A percentile compares a stretch with the other conserved stretches of the same genome.
These are phyloP conservation scores for Fusarium longipes DNA, from an alignment of 2,329 filamentous ascomycete genomes.

Conservation along the genomic window DNA sequence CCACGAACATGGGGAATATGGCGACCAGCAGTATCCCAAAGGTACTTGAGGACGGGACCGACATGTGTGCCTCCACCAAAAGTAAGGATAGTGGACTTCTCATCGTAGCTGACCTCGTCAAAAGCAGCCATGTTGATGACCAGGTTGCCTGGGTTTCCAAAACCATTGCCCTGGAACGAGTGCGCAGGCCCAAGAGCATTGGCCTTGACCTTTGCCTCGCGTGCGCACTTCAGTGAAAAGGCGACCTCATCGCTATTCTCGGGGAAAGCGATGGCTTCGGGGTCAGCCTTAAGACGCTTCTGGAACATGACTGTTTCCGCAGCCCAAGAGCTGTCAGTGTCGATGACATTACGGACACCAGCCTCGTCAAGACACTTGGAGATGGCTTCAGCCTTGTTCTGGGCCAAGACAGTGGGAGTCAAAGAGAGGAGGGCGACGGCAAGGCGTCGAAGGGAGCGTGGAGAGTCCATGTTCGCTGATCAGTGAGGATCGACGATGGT, in stretches of 20 bases:
- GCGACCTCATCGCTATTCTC: conserved; percentile 39
- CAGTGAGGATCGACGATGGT: not conserved
- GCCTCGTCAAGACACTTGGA: conserved; percentile 31
- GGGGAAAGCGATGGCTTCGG: conserved; percentile 39
- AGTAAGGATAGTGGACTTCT: conserved; percentile 26
- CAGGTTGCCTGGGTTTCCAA: conserved; percentile 39
- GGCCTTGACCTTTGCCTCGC: conserved; percentile 37
- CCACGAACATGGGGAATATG: conserved; percentile 44
- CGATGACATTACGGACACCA: conserved; percentile 35
- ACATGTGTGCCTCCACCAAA: conserved; percentile 43
- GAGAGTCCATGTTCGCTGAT: conserved; percentile 1
- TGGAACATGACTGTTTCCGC: conserved; percentile 36
- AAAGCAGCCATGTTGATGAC: conserved; percentile 44
- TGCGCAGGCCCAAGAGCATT: conserved; percentile 41
- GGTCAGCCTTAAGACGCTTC: conserved; percentile 37
- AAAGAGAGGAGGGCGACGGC: conserved; percentile 10
- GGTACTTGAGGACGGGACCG: conserved; percentile 40
- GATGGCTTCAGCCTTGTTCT: conserved; percentile 17
- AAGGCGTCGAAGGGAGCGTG: conserved; percentile 12
- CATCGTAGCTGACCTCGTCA: conserved; percentile 39
- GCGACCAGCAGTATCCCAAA: conserved; percentile 43
- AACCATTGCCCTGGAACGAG: conserved; percentile 40
- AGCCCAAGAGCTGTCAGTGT: conserved; percentile 35
- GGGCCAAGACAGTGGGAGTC: not conserved
- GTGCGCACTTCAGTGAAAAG: conserved; percentile 38